Conservation (phyloP, 345 rosid genomes). For the Boechera divaricarpa region DNA sequence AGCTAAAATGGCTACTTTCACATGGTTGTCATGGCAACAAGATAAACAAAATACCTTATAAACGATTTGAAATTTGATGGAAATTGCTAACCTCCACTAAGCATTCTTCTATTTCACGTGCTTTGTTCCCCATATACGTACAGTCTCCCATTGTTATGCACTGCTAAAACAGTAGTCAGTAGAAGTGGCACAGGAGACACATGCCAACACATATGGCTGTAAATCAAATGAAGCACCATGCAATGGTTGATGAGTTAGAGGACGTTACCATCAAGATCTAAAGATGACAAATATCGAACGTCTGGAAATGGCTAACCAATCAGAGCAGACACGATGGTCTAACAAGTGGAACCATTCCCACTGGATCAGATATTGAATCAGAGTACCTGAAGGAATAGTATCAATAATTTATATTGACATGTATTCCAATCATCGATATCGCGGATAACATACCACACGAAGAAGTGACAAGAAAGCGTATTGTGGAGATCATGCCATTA, state of each 20-base stretch:
- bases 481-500: conserved; percentile 23
- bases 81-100: conserved; percentile 40
- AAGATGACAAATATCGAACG: conserved; percentile 15
- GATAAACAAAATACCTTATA: conserved; percentile 7
- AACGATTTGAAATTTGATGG: conserved; percentile 23
- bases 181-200: conserved; percentile 33
- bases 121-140: conserved; percentile 26
- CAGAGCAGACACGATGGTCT: conserved; percentile 25
- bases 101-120: conserved; percentile 27
- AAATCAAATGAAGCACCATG: conserved; percentile 24
- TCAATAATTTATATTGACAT: neutral
- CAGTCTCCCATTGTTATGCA: conserved; percentile 27
- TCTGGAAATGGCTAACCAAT: conserved; percentile 24
- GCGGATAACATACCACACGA: conserved; percentile 4
- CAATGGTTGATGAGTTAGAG: conserved; percentile 38
- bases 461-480: conserved; percentile 21
- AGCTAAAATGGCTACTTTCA: conserved; percentile 15
- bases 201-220: conserved; percentile 21
- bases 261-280: conserved; percentile 36
- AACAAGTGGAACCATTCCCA: neutral
- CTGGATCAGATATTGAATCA: neutral
- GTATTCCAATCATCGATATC: neutral
- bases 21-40: conserved; percentile 34
- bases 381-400: neutral
- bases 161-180: conserved; percentile 24